Base-by-base conservation (phyloP, 2,329 filamentous ascomycete species). In the Aureobasidium sp. region DNA sequence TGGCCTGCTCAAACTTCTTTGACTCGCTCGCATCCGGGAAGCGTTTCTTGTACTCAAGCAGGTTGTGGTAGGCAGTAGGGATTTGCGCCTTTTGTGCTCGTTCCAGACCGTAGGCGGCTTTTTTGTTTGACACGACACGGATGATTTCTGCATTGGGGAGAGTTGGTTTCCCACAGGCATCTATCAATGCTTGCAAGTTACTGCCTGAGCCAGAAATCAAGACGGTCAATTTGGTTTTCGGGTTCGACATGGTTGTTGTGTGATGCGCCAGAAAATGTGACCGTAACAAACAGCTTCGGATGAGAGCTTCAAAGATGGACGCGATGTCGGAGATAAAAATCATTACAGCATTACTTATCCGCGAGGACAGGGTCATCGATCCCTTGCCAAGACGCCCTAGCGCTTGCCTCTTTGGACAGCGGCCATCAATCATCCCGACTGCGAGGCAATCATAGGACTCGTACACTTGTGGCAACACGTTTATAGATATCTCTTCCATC, bases 1-100 rank as follows among this genome's bases (percentile, higher is more conserved):
- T 79, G 1, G 81, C 84, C 37, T 65, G 55, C 70, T 66, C 56
- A 55, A 49, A 61, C 22, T 58, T 56, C 3, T 61, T 60, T 3
- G 35, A 34, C 2, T 49, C 52, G 6, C 74, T 65, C 5, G 73
- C 71, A 32, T 79, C 75, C 67, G 79, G 70, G 61, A 89, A 79
- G 58, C 76, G 78, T 64, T 87, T 87, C 55, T 88, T 89, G 71
- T 88, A 84, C 30, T 79, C 78, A 53, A 90, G 76, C 35, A 93
- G 79, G 68, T 91, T 91, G 76, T 91, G 89, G 73, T 91, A 91
- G 52, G 80, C 79, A 53, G 81, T 87, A 0, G 86, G 83, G 54
- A 94, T 90, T 30, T 68, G 63, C 50, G 80, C 81, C 39, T 74
- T 70, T 48, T 71, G 61, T 7, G 84, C 84, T 54, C 83, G 79